These are phyloP conservation scores for Chalciporus chontae DNA, from an alignment of 768 basidiomycete species.

Conservation along the genomic window DNA sequence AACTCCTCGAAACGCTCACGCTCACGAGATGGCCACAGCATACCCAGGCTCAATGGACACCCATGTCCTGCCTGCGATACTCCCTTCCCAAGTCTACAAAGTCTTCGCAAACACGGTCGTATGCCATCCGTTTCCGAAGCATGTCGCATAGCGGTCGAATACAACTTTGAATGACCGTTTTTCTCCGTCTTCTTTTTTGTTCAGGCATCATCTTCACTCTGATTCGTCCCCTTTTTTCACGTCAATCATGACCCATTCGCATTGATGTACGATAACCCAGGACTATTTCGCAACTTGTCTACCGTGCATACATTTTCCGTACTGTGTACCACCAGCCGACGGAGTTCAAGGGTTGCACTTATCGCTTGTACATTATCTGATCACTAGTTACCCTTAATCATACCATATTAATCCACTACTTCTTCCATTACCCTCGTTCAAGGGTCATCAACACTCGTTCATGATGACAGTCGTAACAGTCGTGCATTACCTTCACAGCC, in stretches of 20 bases:
- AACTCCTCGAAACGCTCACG: conserved; percentile 59
- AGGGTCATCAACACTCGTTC: conserved; percentile 1
- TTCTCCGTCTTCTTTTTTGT: not conserved
- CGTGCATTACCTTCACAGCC: not conserved
- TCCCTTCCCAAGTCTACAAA: conserved; percentile 55
- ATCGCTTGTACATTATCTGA: conserved; percentile 28
- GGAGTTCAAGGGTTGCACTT: conserved; percentile 16
- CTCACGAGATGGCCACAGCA: conserved; percentile 36
- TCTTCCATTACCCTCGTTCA: not conserved
- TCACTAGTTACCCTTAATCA: conserved; percentile 30
- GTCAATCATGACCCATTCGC: conserved; percentile 20
- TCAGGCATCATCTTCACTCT: not conserved
- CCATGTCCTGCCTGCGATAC: conserved; percentile 76
- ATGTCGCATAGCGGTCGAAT: conserved; percentile 70
- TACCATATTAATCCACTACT: conserved; percentile 32
- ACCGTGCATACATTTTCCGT: conserved; percentile 26
- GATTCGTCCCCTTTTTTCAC: conserved; percentile 7
- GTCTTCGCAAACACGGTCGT: conserved; percentile 59
- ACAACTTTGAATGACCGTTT: conserved; percentile 54
- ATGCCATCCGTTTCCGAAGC: conserved; percentile 58
- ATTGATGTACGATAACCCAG: conserved; percentile 30
- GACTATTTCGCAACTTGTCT: conserved; percentile 23
- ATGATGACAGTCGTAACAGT: not conserved
- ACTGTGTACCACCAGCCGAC: conserved; percentile 16
- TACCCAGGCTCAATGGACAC: conserved; percentile 44